Percentiles rank a stretch among this genome's conserved stretches.
These are phyloP conservation scores for Datisca glomerata DNA, from an alignment of 306 rosid genomes.

Conservation along the genomic window DNA sequence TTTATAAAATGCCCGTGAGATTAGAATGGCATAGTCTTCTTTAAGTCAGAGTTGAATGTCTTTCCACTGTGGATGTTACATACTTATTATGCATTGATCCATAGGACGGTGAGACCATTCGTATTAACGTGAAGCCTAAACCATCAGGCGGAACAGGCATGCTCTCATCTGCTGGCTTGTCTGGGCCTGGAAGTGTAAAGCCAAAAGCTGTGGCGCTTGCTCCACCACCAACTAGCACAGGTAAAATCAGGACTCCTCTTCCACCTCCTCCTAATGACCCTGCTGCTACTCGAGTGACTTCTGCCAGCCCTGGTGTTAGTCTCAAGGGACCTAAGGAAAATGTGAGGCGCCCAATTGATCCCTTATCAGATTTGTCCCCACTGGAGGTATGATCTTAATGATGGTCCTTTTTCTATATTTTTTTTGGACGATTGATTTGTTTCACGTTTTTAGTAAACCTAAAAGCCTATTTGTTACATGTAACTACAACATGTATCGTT, in stretches of 20 bases:
- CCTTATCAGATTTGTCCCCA: constrained; percentile 86
- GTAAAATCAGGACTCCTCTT: constrained; percentile 71
- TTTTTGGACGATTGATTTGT: constrained; percentile 3
- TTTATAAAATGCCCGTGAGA: no score
- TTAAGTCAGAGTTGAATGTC: background rate
- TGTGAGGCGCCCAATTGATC: constrained; percentile 28
- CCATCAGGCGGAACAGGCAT: constrained; percentile 77
- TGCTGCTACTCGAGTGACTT: constrained; percentile 49
- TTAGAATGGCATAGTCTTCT: no score
- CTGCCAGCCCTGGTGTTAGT: constrained; percentile 24
- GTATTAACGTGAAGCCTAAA: constrained; percentile 90
- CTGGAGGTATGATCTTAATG: constrained; percentile 48
- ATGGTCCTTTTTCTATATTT: background rate
- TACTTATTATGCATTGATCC: constrained; percentile 6
- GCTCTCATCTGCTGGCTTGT: constrained; percentile 87
- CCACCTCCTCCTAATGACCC: constrained; percentile 98
- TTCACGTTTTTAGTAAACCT: background rate
- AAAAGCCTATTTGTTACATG: background rate
- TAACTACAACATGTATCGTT: background rate
- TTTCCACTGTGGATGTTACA: constrained; percentile 4
- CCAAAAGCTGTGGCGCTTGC: constrained; percentile 64
- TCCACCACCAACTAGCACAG: constrained; percentile 72
- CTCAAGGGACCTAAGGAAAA: constrained; percentile 29
- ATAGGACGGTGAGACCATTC: constrained; percentile 95
- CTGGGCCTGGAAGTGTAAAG: constrained; percentile 43